Base-by-base conservation (phyloP, 805 yeast species). In the Naumovozyma castellii region DNA sequence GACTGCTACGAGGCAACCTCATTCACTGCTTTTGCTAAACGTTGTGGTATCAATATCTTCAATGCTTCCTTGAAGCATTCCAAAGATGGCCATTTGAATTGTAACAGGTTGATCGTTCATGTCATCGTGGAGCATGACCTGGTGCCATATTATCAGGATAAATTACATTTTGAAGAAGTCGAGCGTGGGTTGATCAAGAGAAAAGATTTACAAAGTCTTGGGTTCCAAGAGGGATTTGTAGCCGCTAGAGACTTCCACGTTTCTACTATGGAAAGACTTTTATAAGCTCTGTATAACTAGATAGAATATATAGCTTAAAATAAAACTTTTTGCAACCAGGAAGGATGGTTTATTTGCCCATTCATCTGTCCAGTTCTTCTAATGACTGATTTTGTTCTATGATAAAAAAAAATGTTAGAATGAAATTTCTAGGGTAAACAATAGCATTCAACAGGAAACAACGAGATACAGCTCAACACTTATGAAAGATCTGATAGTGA, bases 51-150 rank as follows among this genome's bases (percentile, higher is more conserved):
- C 2, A 30, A 39, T 9, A 31, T 51, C 14, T 44, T 43, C 28
- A 36, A 46, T 10, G 14, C 17, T 3, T 37, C 46, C 3, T 28
- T 43, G 20, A 15, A 18, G n/a, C 47, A 50, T 60, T 51, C 51
- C 9, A 31, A 43, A 0, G 53, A 44, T 10, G 4, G 14, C 3
- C 16, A 2, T 18, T 34, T 35, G 4, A 9, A 30, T n/a, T 32
- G 34, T 25, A 17, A 27, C 4, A 35, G 15, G 4, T 38, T 69
- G 15, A 46, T 60, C 42, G 72, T 72, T 1, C 63, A 62, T 22
- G 75, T 69, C 17, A 68, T 77, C 18, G 61, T 60, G 12, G 75
- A 73, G 40, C 84, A 77, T 54, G 48, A 65, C 4, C 54, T 77
- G 35, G 69, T 62, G 2, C 61, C 54, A 2, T 75, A 67, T 52